Evolutionary conservation across 352 stramenopile genomes (phyloP), one percentile per base, ranked within the genome.

Genomic region (Phytophthora niederhauseri): DNA sequence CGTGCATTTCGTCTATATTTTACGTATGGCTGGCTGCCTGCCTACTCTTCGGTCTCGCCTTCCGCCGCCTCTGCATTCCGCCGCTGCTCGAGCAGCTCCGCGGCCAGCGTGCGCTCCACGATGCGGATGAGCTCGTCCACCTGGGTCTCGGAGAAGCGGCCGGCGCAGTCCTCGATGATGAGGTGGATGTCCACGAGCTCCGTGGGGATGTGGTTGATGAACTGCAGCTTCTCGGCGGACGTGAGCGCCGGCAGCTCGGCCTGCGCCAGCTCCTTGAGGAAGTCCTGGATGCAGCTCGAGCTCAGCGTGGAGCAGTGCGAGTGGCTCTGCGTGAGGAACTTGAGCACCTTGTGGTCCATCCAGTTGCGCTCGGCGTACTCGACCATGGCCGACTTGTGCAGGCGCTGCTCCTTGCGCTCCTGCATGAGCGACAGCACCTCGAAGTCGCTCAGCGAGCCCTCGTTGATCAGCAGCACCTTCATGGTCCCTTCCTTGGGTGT

Each of bases 291-390:
- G 54, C 77, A 76, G 55, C 68, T 75, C 48, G 78, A 57, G 55
- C 71, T 82, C 20, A 95, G 68, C 24, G 68, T 72, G 28, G 82
- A 80, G 73, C 82, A 82, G 63, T 80, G 70, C 54, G 84, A 89
- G 66, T 91, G 78, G 66, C 68, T 78, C 68, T 94, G 84, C 34
- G 81, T 85, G 24, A 95, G 77, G 73, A 92, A 94, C 73, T 94
- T 95, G 79, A 94, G 81, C 72, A 95, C 83, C 71, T 95, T 95
- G 78, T 93, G 87, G 81, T 95, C 86, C 82, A 95, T 93, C 88
- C 88, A 95, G 76, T 94, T 94, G 76, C 88, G 83, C 73, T 95
- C 88, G 7, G 88, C 86, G 65, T 95, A 94, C 59, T 84, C 82
- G 46, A 86, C 81, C 58, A 79, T 90, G 20, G 83, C 85, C 6